Evolutionary conservation across 352 stramenopile species (phyloP), one percentile per base, ranked within the genome.

Genomic region (Elongisporangium prolatum): DNA sequence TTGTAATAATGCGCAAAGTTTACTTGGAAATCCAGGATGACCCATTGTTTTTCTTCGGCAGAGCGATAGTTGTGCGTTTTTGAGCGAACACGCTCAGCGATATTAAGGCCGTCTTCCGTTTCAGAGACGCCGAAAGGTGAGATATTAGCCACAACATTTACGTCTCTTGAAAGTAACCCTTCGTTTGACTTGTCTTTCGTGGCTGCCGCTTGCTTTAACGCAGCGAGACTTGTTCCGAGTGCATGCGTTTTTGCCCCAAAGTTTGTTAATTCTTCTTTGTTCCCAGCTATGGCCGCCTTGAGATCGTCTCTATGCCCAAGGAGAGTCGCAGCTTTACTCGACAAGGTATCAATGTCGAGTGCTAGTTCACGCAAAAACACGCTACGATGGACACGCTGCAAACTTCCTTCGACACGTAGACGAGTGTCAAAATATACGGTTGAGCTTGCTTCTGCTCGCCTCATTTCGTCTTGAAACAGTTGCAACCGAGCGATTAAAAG

Each of bases 1-100:
- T 90, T 88, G 67, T 90, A 88, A 54, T 92, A 94, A 52, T 77
- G 72, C 13, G 79, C 74, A 18, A 85, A 82, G 40, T 86, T 77
- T 1, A 78, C 48, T 48, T 69, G 48, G 37, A 90, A 89, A 58
- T 94, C 84, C 38, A 94, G 49, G 0, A 62, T 55, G 1, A 94
- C 65, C 84, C 84, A 94, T 7, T 64, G 57, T 48, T 87, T 92
- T 52, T 94, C 82, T 47, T 89, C 82, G 0, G 34, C 20, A 0
- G 74, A 66, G 16, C 80, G 75, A 18, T 83, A 59, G 0, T 14
- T 38, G 47, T 91, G 76, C 16, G 65, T 72, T 54, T 88, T 94
- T 13, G 55, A 47, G 0, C 84, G 74, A 16, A 87, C 69, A 17
- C 50, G 65, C 21, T 89, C 72, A 8, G 63, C 66, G 1, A 75